Percentiles rank a stretch among this genome's conserved stretches.
Evolutionary conservation across 2,329 filamentous ascomycete genomes (phyloP).

Genomic region (Venturiaceae sp.): DNA sequence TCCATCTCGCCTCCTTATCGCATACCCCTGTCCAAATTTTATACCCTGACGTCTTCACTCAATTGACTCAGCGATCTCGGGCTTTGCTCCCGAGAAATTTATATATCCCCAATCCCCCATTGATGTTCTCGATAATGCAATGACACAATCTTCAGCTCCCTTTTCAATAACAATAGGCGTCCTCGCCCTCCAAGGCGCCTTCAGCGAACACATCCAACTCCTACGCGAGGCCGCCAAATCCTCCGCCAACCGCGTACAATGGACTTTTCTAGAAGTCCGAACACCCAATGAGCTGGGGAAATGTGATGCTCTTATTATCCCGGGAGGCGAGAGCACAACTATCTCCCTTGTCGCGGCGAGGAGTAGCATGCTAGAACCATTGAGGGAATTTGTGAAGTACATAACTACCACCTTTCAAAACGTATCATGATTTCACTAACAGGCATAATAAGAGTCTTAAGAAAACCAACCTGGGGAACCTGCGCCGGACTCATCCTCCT

Average conservation of each 20-base stretch:
- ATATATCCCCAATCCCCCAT: neutral
- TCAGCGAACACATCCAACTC: constrained; percentile 76
- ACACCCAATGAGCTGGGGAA: constrained; percentile 58
- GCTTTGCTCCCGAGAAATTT: neutral
- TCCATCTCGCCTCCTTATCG: too few relatives aligned
- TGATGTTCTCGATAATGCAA: neutral
- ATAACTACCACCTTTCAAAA: constrained; percentile 19
- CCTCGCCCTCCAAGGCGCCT: constrained; percentile 81
- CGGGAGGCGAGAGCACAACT: constrained; percentile 89
- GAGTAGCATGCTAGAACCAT: constrained; percentile 70
- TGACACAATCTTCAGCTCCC: neutral
- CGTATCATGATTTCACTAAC: constrained; percentile 7
- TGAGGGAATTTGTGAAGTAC: constrained; percentile 86
- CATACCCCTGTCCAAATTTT: neutral
- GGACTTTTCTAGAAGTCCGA: constrained; percentile 69
- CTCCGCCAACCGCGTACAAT: constrained; percentile 20
- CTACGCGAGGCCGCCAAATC: constrained; percentile 56
- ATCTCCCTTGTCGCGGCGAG: constrained; percentile 81
- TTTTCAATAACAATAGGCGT: constrained; percentile 43
- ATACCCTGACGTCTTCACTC: too few relatives aligned
- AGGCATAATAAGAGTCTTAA: constrained; percentile 45
- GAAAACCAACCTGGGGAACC: constrained; percentile 88
- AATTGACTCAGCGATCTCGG: neutral
- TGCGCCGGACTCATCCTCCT: constrained; percentile 91
- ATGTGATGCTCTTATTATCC: constrained; percentile 81